Evolutionary conservation across 2,329 filamentous ascomycete genomes (phyloP).

Genomic region (Pyricularia grisea): DNA sequence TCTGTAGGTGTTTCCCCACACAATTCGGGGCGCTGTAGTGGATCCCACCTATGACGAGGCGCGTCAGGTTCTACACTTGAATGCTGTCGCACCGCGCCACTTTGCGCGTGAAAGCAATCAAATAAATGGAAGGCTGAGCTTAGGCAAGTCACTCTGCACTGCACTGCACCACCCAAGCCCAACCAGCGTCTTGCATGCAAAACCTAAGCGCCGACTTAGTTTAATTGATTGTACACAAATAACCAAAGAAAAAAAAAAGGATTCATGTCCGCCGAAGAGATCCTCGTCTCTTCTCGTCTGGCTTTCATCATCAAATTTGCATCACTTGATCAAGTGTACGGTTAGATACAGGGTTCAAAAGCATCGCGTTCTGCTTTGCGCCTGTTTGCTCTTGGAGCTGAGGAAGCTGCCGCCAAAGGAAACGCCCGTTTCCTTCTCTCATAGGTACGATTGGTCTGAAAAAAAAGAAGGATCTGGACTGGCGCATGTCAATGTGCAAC

Average conservation of each 20-base stretch:
- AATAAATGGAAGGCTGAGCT: background rate
- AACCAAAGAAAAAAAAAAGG: background rate
- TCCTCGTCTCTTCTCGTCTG: background rate
- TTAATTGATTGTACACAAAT: background rate
- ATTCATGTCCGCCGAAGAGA: background rate
- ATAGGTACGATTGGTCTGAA: background rate
- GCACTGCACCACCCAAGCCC: background rate
- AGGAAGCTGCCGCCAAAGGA: background rate
- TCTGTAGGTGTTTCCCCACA: background rate
- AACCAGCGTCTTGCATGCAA: background rate
- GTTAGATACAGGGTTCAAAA: background rate
- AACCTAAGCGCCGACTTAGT: background rate
- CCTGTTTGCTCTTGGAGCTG: background rate
- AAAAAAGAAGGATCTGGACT: background rate
- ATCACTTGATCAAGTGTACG: background rate
- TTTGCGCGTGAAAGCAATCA: background rate
- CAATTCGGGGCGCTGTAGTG: background rate
- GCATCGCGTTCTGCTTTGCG: background rate
- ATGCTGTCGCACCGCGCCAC: background rate
- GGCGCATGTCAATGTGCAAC: background rate
- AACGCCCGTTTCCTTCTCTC: background rate
- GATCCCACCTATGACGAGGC: background rate
- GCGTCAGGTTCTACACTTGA: background rate
- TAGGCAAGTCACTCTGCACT: background rate
- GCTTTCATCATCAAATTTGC: background rate